Percentiles rank a stretch among this genome's conserved stretches.
Evolutionary conservation across 352 stramenopile genomes (phyloP).

Genomic region (Globisporangium carolinianum): DNA sequence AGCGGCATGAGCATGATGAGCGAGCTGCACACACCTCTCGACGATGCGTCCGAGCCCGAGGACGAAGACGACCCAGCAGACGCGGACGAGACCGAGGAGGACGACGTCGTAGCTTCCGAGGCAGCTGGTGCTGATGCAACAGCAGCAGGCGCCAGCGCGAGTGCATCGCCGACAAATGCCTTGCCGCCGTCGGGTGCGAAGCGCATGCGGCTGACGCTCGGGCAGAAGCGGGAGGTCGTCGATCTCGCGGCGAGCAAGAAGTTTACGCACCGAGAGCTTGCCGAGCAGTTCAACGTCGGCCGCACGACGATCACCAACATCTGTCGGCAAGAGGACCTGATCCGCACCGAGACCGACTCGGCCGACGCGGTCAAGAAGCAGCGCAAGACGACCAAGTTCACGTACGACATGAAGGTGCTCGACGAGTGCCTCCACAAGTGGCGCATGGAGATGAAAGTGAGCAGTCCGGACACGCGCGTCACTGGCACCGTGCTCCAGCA

Average conservation of each 20-base stretch:
- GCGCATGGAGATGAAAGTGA: slow-evolving; percentile 82
- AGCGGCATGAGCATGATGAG: slow-evolving; percentile 1
- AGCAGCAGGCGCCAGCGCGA: too few relatives aligned
- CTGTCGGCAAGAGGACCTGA: slow-evolving; percentile 74
- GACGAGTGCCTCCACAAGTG: slow-evolving; percentile 85
- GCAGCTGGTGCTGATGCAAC: background rate
- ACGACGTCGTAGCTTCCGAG: background rate
- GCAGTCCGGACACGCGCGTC: slow-evolving; percentile 68
- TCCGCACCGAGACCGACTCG: slow-evolving; percentile 81
- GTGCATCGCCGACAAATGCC: slow-evolving; percentile 1
- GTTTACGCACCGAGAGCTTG: slow-evolving; percentile 79
- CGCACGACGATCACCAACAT: slow-evolving; percentile 86
- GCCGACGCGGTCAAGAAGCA: slow-evolving; percentile 82
- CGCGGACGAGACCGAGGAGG: slow-evolving; percentile 8
- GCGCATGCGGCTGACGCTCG: slow-evolving; percentile 73
- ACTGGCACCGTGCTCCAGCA: slow-evolving; percentile 77
- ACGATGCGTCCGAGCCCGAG: slow-evolving; percentile 4
- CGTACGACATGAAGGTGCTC: slow-evolving; percentile 73
- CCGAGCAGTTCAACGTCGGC: slow-evolving; percentile 73
- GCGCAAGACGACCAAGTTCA: slow-evolving; percentile 82
- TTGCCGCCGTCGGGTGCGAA: slow-evolving; percentile 14
- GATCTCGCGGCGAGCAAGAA: slow-evolving; percentile 80
- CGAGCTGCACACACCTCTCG: slow-evolving; percentile 25
- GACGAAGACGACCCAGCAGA: slow-evolving; percentile 12
- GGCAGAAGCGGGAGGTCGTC: slow-evolving; percentile 82